Evolutionary conservation across 371 early-diverging fungal genomes (phyloP), one percentile per base, ranked within the genome.

Genomic region (Scutellospora calospora): DNA sequence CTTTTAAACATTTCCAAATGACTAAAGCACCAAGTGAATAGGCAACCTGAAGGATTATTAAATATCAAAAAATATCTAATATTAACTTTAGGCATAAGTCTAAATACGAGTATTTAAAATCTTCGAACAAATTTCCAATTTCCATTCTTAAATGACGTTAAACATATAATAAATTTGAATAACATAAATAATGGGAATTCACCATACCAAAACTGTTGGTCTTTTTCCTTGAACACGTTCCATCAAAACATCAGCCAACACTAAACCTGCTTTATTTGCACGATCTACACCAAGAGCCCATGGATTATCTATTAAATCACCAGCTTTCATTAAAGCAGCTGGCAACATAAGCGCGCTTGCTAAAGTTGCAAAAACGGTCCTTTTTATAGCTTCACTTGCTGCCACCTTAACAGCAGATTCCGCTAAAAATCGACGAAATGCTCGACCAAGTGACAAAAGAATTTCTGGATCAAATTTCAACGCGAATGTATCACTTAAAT

Each of bases 11-110:
- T 52, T 94, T 91, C 88, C 94, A 97, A 68, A 99, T 95, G 14
- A 96, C 94, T 3, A 96, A 89, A 8, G 96, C 96, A 4, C 99
- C 99, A 49, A 97, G 92, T 27, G 98, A 97, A 87, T 94, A 98
- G 0, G 95, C 98, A 41, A 91, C 85, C 87, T 88, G 52, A 22
- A n/a, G 35, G 16, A 35, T 3, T 33, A 68, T n/a, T 35, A 16
- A 45, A 25, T 68, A 12, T 11, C 12, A 45, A 45, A 11, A 11
- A 45, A 6, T n/a, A n/a, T n/a, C n/a, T n/a, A n/a, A n/a, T n/a
- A n/a, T n/a, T n/a, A n/a, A n/a, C n/a, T n/a, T n/a, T n/a, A n/a
- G n/a, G n/a, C n/a, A n/a, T n/a, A n/a, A n/a, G n/a, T n/a, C n/a
- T n/a, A n/a, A n/a, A n/a, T n/a, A n/a, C n/a, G n/a, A n/a, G n/a